These are phyloP conservation scores for Pyrenochaeta sp. DNA, from an alignment of 2,329 filamentous ascomycete species.

Conservation along the genomic window DNA sequence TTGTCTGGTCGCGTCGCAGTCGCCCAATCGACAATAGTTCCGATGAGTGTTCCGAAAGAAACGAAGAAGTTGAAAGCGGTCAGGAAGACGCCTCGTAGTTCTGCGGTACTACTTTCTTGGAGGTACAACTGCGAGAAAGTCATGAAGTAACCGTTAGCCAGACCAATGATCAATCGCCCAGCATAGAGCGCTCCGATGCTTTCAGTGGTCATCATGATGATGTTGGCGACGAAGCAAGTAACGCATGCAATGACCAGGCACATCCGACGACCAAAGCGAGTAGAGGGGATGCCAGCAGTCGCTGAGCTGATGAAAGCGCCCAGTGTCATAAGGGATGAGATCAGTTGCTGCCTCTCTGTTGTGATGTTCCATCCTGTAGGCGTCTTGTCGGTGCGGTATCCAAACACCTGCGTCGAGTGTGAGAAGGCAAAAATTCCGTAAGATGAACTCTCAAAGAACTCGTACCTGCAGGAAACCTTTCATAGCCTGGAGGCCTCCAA, in stretches of 20 bases:
- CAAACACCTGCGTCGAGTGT: slow-evolving; percentile 36
- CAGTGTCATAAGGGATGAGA: slow-evolving; percentile 57
- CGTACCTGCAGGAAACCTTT: slow-evolving; percentile 57
- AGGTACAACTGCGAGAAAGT: slow-evolving; percentile 63
- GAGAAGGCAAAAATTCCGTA: neutral
- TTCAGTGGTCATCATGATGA: slow-evolving; percentile 66
- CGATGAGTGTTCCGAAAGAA: slow-evolving; percentile 55
- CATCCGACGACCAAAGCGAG: slow-evolving; percentile 54
- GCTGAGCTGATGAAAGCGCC: slow-evolving; percentile 56
- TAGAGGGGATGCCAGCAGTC: slow-evolving; percentile 51
- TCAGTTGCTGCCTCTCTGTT: slow-evolving; percentile 55
- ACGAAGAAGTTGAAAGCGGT: slow-evolving; percentile 60
- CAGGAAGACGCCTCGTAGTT: slow-evolving; percentile 59
- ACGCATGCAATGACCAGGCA: slow-evolving; percentile 60
- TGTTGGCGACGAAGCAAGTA: slow-evolving; percentile 60
- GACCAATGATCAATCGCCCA: slow-evolving; percentile 63
- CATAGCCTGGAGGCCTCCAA: slow-evolving; percentile 62
- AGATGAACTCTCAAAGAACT: no score
- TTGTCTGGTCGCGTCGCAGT: slow-evolving; percentile 45
- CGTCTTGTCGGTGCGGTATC: slow-evolving; percentile 36
- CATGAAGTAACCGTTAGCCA: slow-evolving; percentile 66
- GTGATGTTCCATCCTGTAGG: slow-evolving; percentile 55
- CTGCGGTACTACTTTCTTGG: slow-evolving; percentile 61
- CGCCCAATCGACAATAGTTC: slow-evolving; percentile 63
- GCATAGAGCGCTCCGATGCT: slow-evolving; percentile 64